Evolutionary conservation across 768 basidiomycete species (phyloP), one percentile per base, ranked within the genome.

Genomic region (Termitomyces sp.): DNA sequence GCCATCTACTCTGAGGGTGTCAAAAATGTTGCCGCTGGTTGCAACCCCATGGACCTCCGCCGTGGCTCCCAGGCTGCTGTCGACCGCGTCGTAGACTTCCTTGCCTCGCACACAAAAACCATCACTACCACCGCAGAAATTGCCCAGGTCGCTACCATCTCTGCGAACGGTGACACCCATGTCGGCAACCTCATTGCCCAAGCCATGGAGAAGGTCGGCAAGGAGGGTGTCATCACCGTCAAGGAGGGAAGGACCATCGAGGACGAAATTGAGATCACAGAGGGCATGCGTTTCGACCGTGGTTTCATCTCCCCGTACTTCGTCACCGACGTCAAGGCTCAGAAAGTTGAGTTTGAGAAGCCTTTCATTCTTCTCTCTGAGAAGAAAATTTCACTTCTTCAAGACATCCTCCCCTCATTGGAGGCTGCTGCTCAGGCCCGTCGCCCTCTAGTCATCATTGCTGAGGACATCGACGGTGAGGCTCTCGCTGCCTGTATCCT

Each of bases 241-340:
- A 99, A 98, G 80, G 96, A 99, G 74, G 96, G 96, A 45, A 87
- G 90, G 65, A 98, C 96, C 5, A 97, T 95, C 63, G 94, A 98
- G 66, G 96, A 99, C 69, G 94, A 97, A 75, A 98, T 98, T 70
- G 96, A 99, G 72, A 94, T 99, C 67, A 98, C 96, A 28, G 96
- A 99, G 77, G 96, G 96, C 73, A 99, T 99, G 96, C 87, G 94
- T 67, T 98, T 99, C 77, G 96, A 99, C 84, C 90, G 96, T 54
- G 96, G 96, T 22, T 99, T 85, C 82, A 96, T 98, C 75, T 94
- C 92, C 1, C 93, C 95, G 0, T 98, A 98, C 84, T 97, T 98
- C 72, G 86, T 99, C 74, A 98, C 96, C 63, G 94, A 99, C 77
- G 90, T 95, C 79, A 98, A 98, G 84, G 69, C 82, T 45, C 96